Conservation (phyloP, 2,329 filamentous ascomycete species). For the Aspergillus uvarum region DNA sequence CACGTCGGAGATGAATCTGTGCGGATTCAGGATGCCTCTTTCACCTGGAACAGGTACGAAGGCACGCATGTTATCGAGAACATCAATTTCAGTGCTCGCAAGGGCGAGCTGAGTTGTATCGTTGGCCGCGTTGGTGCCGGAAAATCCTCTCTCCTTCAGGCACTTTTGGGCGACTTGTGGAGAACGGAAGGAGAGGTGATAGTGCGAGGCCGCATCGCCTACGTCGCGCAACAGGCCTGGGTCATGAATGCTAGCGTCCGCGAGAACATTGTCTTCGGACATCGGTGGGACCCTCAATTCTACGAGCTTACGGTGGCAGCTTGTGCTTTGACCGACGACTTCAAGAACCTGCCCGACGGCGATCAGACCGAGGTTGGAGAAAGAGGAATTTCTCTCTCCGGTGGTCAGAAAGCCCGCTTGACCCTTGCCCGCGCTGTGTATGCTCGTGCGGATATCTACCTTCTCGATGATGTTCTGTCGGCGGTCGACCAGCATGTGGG, state of each 20-base stretch:
- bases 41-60: constrained; percentile 91
- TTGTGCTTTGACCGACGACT: constrained; percentile 87
- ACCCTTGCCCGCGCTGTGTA: constrained; percentile 93
- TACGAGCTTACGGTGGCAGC: constrained; percentile 91
- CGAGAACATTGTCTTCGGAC: constrained; percentile 95
- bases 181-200: constrained; percentile 82
- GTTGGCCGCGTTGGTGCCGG: constrained; percentile 93
- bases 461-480: constrained; percentile 90
- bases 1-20: constrained; percentile 84
- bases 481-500: constrained; percentile 99
- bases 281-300: constrained; percentile 88
- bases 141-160: constrained; percentile 89
- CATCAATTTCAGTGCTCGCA: constrained; percentile 84
- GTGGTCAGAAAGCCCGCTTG: constrained; percentile 92
- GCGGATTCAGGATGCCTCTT: constrained; percentile 76
- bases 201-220: constrained; percentile 79
- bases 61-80: constrained; percentile 67
- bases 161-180: constrained; percentile 87
- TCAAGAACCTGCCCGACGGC: constrained; percentile 86
- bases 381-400: constrained; percentile 91
- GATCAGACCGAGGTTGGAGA: constrained; percentile 97
- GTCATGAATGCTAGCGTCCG: constrained; percentile 97
- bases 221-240: constrained; percentile 91
- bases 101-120: constrained; percentile 89
- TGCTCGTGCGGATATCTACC: constrained; percentile 91